These are phyloP conservation scores for Euphorbia peplus DNA, from an alignment of 345 rosid genomes.

Conservation along the genomic window DNA sequence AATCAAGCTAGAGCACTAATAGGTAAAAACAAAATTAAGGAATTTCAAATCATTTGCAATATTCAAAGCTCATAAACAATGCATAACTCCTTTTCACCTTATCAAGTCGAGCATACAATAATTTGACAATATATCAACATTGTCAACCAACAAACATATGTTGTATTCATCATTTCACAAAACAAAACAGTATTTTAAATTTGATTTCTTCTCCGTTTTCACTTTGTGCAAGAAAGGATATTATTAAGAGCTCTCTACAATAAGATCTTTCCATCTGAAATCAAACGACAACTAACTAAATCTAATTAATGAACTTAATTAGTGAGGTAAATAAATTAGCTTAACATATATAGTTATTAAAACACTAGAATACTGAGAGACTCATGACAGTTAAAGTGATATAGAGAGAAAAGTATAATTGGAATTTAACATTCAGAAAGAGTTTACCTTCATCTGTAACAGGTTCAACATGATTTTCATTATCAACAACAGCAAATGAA, in stretches of 20 bases:
- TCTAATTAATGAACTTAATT: neutral
- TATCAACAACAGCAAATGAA: slow-evolving; percentile 71
- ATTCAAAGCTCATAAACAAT: too few relatives aligned
- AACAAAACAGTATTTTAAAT: too few relatives aligned
- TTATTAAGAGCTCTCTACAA: neutral
- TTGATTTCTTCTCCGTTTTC: neutral
- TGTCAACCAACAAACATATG: too few relatives aligned
- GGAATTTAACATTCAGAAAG: slow-evolving; percentile 9
- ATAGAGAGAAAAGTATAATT: neutral
- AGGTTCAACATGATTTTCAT: slow-evolving; percentile 92
- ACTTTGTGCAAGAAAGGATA: neutral
- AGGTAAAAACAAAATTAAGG: too few relatives aligned
- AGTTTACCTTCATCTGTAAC: slow-evolving; percentile 73
- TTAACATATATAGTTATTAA: neutral
- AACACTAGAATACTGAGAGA: neutral
- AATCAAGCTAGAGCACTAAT: too few relatives aligned
- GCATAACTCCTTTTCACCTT: too few relatives aligned
- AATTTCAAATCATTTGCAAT: too few relatives aligned
- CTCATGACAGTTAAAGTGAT: neutral
- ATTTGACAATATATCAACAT: too few relatives aligned
- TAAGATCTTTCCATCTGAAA: neutral
- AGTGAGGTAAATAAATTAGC: neutral
- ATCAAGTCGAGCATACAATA: too few relatives aligned
- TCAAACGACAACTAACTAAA: neutral
- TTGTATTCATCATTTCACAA: too few relatives aligned